Evolutionary conservation across 495 filamentous ascomycete genomes (phyloP).

Genomic region (Acidomyces sp.): DNA sequence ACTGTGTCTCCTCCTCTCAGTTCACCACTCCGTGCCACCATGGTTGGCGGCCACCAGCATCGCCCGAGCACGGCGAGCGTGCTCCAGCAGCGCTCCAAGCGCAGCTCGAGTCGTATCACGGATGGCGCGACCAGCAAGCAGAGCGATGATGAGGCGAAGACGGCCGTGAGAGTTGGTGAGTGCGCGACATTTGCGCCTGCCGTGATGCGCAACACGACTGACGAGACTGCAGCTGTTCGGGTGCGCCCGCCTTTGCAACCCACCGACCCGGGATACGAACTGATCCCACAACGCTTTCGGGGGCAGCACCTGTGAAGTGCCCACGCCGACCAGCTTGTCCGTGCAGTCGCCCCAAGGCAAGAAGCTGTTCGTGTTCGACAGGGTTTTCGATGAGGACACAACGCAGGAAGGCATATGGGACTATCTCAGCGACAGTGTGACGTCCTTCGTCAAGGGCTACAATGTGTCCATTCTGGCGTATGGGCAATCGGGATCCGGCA

Average conservation of each 20-base stretch:
- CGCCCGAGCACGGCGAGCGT: conserved; percentile 7
- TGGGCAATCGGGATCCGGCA: conserved; percentile 98
- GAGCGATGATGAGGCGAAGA: conserved; percentile 88
- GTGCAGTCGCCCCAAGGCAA: conserved; percentile 84
- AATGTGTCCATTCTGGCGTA: conserved; percentile 98
- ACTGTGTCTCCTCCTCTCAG: conserved; percentile 10
- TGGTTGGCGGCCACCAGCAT: conserved; percentile 1
- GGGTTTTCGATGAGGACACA: conserved; percentile 76
- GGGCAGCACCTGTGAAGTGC: conserved; percentile 83
- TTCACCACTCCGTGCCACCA: conserved; percentile 43
- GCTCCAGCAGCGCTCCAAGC: conserved; percentile 32
- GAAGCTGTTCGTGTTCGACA: conserved; percentile 92
- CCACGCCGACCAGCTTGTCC: conserved; percentile 66
- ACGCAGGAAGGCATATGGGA: conserved; percentile 89
- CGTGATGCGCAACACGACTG: conserved; percentile 15
- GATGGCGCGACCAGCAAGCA: conserved; percentile 66
- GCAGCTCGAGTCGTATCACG: conserved; percentile 84
- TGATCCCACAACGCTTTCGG: conserved; percentile 92
- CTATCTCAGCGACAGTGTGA: conserved; percentile 81
- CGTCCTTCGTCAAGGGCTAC: conserved; percentile 87
- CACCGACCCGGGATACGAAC: conserved; percentile 79
- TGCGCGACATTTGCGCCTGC: conserved; percentile 32
- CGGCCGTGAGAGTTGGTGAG: conserved; percentile 99
- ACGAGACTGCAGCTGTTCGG: conserved; percentile 57
- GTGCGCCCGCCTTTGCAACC: conserved; percentile 79